Conservation (phyloP, 495 filamentous ascomycete genomes). For the Penicillium malachiteum region DNA sequence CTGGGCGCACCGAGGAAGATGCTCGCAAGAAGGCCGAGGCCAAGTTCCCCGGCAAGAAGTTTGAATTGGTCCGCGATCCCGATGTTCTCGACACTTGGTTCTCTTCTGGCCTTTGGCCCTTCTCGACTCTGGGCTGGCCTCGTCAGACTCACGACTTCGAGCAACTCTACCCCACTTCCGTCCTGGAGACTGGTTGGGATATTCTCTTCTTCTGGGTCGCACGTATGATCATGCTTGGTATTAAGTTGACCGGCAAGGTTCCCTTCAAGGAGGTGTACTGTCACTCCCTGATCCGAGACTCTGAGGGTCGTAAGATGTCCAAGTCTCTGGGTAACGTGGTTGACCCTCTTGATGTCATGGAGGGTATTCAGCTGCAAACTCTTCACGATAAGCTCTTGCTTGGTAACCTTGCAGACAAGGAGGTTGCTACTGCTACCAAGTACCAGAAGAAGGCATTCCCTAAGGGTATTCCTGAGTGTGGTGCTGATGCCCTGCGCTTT, state of each 20-base stretch:
- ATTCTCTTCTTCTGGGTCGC: constrained; percentile 87
- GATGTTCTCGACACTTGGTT: constrained; percentile 87
- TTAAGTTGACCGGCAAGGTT: constrained; percentile 74
- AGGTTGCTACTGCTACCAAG: constrained; percentile 68
- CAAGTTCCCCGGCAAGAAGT: constrained; percentile 68
- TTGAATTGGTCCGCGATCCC: constrained; percentile 63
- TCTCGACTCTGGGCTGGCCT: constrained; percentile 81
- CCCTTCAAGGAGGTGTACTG: constrained; percentile 81
- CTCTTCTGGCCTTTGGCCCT: constrained; percentile 77
- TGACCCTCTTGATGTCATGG: constrained; percentile 78
- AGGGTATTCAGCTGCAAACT: constrained; percentile 63
- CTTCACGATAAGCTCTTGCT: constrained; percentile 67
- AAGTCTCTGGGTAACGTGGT: constrained; percentile 84
- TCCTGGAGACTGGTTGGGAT: constrained; percentile 83
- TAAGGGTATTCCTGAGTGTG: constrained; percentile 83
- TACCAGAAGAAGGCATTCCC: constrained; percentile 79
- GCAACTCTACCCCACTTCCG: constrained; percentile 70
- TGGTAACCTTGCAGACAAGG: constrained; percentile 74
- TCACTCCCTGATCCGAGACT: constrained; percentile 72
- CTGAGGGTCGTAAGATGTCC: constrained; percentile 79
- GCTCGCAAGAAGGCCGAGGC: constrained; percentile 61
- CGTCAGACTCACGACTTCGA: constrained; percentile 62
- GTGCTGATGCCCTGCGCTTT: constrained; percentile 81
- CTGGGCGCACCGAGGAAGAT: constrained; percentile 64
- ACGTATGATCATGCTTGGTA: constrained; percentile 77